Evolutionary conservation across 306 rosid genomes (phyloP).

Genomic region (Begonia fuchsioides): DNA sequence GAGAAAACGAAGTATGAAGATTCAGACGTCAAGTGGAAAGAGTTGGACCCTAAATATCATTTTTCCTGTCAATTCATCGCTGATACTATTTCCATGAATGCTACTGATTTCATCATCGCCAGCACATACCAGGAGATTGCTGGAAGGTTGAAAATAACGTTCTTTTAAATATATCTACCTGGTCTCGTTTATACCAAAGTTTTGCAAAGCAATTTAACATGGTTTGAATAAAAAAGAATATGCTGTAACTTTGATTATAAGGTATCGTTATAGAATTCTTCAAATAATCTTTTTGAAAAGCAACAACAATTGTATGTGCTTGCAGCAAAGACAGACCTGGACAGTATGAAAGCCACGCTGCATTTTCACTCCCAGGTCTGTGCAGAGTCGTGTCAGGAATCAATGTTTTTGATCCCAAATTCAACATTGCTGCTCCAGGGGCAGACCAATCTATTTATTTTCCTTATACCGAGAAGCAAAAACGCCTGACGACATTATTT

Average conservation of each 20-base stretch:
- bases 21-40: conserved; percentile 88
- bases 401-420: conserved; percentile 81
- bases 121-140: conserved; percentile 94
- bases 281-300: too few relatives aligned
- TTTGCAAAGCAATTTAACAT: too few relatives aligned
- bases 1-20: conserved; percentile 90
- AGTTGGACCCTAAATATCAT: conserved; percentile 73
- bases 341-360: conserved; percentile 77
- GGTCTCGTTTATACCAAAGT: too few relatives aligned
- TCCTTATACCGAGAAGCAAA: conserved; percentile 42
- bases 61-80: conserved; percentile 88
- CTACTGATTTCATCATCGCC: conserved; percentile 84
- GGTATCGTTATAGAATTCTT: too few relatives aligned
- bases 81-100: conserved; percentile 80
- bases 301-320: background rate
- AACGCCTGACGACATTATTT: conserved; percentile 35
- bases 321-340: conserved; percentile 92
- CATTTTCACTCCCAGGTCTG: conserved; percentile 86
- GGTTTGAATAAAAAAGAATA: too few relatives aligned
- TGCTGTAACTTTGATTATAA: too few relatives aligned
- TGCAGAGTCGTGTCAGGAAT: conserved; percentile 91
- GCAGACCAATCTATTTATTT: conserved; percentile 74
- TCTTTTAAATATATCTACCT: too few relatives aligned
- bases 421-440: conserved; percentile 89
- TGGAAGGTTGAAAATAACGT: conserved; percentile 49